Evolutionary conservation across 2,329 filamentous ascomycete genomes (phyloP).

Genomic region (Diaporthe ampelina): DNA sequence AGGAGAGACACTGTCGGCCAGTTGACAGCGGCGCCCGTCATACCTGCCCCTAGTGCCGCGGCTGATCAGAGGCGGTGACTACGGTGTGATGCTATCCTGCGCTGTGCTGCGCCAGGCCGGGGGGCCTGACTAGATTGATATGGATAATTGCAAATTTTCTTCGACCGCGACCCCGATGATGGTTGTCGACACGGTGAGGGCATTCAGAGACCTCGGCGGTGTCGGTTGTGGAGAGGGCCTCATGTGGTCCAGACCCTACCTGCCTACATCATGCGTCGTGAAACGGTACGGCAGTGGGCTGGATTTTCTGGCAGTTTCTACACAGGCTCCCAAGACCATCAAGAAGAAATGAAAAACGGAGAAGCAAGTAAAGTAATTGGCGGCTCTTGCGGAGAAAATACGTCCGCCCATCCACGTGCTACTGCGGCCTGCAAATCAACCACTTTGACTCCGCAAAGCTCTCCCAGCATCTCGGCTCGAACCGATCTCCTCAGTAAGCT

Average conservation of each 20-base stretch:
- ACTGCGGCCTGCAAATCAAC: constrained; percentile 1
- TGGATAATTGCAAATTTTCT: neutral
- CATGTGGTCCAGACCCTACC: neutral
- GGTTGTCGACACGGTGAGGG: neutral
- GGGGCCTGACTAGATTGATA: neutral
- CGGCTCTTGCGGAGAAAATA: neutral
- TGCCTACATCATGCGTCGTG: neutral
- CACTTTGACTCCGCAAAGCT: neutral
- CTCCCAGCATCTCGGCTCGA: neutral
- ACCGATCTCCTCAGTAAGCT: neutral
- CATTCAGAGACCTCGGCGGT: constrained; percentile 2
- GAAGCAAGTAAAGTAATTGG: neutral
- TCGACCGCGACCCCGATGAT: no score
- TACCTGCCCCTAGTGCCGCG: neutral
- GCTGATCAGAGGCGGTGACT: constrained; percentile 19
- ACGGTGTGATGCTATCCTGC: neutral
- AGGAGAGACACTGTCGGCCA: no score
- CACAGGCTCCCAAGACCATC: neutral
- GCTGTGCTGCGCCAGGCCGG: no score
- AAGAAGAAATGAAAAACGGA: neutral
- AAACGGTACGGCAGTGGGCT: neutral
- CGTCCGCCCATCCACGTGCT: constrained; percentile 19
- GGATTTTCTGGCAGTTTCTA: constrained; percentile 8
- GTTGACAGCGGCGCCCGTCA: constrained; percentile 1
- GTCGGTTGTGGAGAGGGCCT: neutral